Percentiles rank a stretch among this genome's conserved stretches.
Evolutionary conservation across 2,329 filamentous ascomycete species (phyloP).

Genomic region (Cylindrodendrum hubeiense): DNA sequence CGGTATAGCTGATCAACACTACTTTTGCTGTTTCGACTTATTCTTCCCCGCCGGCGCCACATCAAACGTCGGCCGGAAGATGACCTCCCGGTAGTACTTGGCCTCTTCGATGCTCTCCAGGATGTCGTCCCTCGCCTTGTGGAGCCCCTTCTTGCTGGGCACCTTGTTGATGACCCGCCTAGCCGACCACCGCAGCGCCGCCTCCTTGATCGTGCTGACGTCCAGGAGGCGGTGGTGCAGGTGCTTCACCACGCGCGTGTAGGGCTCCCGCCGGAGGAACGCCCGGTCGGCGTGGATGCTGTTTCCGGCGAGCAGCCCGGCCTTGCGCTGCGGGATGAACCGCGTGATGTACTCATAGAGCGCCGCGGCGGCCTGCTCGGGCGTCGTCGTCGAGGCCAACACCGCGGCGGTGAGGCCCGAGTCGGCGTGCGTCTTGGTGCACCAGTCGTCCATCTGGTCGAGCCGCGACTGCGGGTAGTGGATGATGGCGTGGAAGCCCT

Average conservation of each 20-base stretch:
- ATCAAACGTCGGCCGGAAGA: slow-evolving; percentile 66
- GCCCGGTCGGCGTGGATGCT: slow-evolving; percentile 90
- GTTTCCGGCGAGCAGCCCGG: slow-evolving; percentile 87
- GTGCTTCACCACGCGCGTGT: slow-evolving; percentile 78
- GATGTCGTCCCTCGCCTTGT: slow-evolving; percentile 91
- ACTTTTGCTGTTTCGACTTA: slow-evolving; percentile 31
- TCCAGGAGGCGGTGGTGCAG: slow-evolving; percentile 93
- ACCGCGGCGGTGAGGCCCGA: slow-evolving; percentile 87
- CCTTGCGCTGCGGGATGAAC: slow-evolving; percentile 74
- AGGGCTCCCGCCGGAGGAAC: slow-evolving; percentile 83
- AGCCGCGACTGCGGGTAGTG: slow-evolving; percentile 79
- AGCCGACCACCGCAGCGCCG: slow-evolving; percentile 81
- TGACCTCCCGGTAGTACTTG: slow-evolving; percentile 79
- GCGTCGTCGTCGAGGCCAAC: slow-evolving; percentile 77
- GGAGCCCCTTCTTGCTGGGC: slow-evolving; percentile 80
- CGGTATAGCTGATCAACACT: not conserved
- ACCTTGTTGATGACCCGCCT: slow-evolving; percentile 62
- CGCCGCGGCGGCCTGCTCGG: slow-evolving; percentile 77
- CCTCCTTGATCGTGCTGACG: slow-evolving; percentile 93
- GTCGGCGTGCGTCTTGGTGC: slow-evolving; percentile 80
- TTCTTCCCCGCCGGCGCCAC: slow-evolving; percentile 35
- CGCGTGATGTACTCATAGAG: slow-evolving; percentile 84
- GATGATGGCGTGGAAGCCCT: slow-evolving; percentile 84
- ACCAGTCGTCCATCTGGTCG: slow-evolving; percentile 90
- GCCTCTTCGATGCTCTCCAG: slow-evolving; percentile 96